A percentile compares a stretch with the other conserved stretches of the same genome.
These are phyloP conservation scores for Tillandsia leiboldiana DNA, from an alignment of 176 grass and related monocot species.

Conservation along the genomic window DNA sequence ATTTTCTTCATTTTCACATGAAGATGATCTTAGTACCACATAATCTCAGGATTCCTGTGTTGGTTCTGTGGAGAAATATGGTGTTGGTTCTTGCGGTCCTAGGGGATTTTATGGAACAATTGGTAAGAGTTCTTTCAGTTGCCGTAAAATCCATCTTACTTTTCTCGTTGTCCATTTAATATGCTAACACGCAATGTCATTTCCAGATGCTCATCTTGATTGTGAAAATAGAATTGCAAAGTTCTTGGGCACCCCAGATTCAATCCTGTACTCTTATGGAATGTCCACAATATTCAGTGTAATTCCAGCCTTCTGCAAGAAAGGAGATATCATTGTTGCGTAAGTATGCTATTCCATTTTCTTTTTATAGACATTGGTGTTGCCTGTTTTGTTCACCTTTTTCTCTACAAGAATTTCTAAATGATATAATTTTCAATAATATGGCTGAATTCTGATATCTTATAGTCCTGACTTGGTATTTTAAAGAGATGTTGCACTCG, in stretches of 20 bases:
- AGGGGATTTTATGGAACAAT: slow-evolving; percentile 95
- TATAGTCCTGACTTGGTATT: too few species aligned
- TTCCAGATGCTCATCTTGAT: slow-evolving; percentile 92
- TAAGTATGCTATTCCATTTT: slow-evolving; percentile 46
- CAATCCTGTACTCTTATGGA: slow-evolving; percentile 90
- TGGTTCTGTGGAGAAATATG: slow-evolving; percentile 91
- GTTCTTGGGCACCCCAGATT: slow-evolving; percentile 75
- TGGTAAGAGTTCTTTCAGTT: slow-evolving; percentile 25
- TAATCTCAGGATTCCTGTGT: slow-evolving; percentile 56
- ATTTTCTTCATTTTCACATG: slow-evolving; percentile 9
- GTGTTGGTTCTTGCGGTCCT: slow-evolving; percentile 93
- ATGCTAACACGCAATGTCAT: slow-evolving; percentile 2
- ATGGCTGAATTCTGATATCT: too few species aligned
- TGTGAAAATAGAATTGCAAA: slow-evolving; percentile 89
- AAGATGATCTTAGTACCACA: not conserved
- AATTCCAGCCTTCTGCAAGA: slow-evolving; percentile 94
- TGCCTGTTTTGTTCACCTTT: too few species aligned
- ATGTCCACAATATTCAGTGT: slow-evolving; percentile 97
- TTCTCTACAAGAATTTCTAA: too few species aligned
- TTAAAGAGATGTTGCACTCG: too few species aligned
- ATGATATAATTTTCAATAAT: too few species aligned
- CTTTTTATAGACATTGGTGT: not conserved
- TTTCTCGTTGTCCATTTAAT: too few species aligned
- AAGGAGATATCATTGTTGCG: slow-evolving; percentile 88
- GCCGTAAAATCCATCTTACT: too few species aligned